phyloP scores from a whole-genome alignment of 371 early-diverging fungal species.

The Cokeromyces recurvatus region DNA sequence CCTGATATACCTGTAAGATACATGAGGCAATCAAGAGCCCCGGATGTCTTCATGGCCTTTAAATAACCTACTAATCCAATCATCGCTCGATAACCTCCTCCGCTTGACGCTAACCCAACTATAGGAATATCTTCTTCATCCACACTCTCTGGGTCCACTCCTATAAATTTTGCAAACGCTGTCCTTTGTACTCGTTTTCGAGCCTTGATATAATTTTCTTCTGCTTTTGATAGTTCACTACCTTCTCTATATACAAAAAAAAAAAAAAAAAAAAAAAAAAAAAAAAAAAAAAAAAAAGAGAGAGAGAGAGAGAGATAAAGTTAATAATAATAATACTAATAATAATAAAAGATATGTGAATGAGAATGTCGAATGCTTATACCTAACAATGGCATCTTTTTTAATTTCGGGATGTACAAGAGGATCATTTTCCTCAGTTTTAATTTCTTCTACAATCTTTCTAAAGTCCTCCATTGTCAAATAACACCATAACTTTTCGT shows the following conservation, averaged over 20 bases:
- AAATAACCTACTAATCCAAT: constrained; percentile 56
- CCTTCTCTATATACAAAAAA: constrained; percentile 23
- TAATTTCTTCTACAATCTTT: constrained; percentile 23
- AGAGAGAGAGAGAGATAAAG: too few species aligned
- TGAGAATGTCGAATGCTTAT: too few species aligned
- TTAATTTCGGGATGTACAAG: constrained; percentile 25
- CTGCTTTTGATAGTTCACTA: constrained; percentile 37
- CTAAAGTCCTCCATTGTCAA: constrained; percentile 37
- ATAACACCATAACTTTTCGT: constrained; percentile 29
- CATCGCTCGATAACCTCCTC: constrained; percentile 75
- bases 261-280: too few species aligned
- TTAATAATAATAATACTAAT: too few species aligned
- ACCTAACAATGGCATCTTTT: constrained; percentile 30
- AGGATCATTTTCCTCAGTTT: constrained; percentile 12
- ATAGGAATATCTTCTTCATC: constrained; percentile 62
- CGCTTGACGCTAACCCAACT: constrained; percentile 63
- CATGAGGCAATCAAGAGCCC: constrained; percentile 54
- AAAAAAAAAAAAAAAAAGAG: too few species aligned
- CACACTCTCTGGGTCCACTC: constrained; percentile 46
- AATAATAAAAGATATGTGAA: too few species aligned
- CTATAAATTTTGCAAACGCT: constrained; percentile 66
- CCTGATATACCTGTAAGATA: constrained; percentile 62
- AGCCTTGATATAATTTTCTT: constrained; percentile 37
- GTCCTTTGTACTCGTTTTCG: constrained; percentile 45
- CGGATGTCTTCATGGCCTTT: constrained; percentile 50